Conservation (phyloP, 305 asterid species). For the Fraxinus paxiana region DNA sequence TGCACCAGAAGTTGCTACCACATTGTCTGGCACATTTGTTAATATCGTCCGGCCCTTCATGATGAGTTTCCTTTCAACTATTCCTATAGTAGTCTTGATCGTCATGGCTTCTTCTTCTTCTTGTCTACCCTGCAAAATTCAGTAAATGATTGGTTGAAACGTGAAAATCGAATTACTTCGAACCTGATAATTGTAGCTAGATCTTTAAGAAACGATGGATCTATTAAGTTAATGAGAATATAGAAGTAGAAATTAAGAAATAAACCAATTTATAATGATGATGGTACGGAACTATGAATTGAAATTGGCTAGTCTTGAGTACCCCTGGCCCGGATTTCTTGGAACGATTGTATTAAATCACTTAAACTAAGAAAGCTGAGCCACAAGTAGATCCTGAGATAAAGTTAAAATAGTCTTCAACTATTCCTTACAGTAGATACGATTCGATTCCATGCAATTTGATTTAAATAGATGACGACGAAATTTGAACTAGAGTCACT, state of each 20-base stretch:
- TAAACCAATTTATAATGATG: neutral
- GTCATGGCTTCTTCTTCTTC: conserved; percentile 28
- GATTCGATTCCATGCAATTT: neutral
- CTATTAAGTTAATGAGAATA: neutral
- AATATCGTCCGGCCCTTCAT: conserved; percentile 35
- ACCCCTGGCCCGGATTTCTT: neutral
- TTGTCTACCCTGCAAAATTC: neutral
- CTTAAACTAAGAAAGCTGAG: neutral
- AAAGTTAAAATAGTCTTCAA: neutral
- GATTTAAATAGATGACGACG: neutral
- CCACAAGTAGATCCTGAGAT: neutral
- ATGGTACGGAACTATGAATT: neutral
- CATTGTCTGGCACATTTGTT: conserved; percentile 38
- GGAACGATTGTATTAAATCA: neutral
- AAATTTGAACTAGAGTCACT: neutral
- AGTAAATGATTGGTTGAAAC: neutral
- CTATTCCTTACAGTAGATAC: neutral
- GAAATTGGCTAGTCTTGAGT: neutral
- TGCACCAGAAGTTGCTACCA: conserved; percentile 32
- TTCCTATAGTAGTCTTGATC: conserved; percentile 26
- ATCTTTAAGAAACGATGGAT: conserved; percentile 1
- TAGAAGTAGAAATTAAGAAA: neutral
- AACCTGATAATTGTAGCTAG: neutral
- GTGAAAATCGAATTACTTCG: neutral
- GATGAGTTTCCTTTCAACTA: conserved; percentile 33